Evolutionary conservation across 2,329 filamentous ascomycete genomes (phyloP).

Genomic region (Colletotrichum tropicale): DNA sequence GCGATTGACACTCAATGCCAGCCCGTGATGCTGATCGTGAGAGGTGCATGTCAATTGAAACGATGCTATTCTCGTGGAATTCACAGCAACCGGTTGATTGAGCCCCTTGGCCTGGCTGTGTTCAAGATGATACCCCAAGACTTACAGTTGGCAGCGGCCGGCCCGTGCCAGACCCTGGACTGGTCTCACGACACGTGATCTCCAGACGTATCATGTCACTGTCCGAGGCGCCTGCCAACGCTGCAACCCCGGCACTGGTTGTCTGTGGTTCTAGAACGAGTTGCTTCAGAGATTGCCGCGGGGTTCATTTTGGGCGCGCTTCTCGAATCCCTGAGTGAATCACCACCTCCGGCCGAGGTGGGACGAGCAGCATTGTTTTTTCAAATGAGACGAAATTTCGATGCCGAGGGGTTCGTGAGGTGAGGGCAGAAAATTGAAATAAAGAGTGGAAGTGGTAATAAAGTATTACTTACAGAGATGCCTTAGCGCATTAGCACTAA

Average conservation of each 20-base stretch:
- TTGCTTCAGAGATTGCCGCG: not conserved
- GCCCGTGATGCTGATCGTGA: not conserved
- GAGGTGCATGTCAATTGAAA: not conserved
- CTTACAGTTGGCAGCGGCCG: not conserved
- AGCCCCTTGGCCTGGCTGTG: not conserved
- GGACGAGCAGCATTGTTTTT: not conserved
- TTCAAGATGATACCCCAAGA: not conserved
- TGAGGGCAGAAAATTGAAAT: not conserved
- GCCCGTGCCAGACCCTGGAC: not conserved
- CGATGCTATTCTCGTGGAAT: not conserved
- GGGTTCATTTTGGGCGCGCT: not conserved
- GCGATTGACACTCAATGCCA: not conserved
- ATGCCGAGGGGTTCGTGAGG: not conserved
- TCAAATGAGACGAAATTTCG: not conserved
- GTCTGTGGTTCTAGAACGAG: not conserved
- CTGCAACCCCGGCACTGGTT: not conserved
- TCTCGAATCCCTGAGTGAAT: not conserved
- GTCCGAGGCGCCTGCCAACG: not conserved
- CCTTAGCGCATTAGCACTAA: slow-evolving; percentile 8
- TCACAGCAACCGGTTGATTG: not conserved
- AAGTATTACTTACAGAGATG: not conserved
- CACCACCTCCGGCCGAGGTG: not conserved
- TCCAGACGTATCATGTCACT: not conserved
- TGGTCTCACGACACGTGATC: slow-evolving; percentile 3
- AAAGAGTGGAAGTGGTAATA: not conserved